Base-by-base conservation (phyloP, 306 rosid genomes). In the Mimosa bimucronata region DNA sequence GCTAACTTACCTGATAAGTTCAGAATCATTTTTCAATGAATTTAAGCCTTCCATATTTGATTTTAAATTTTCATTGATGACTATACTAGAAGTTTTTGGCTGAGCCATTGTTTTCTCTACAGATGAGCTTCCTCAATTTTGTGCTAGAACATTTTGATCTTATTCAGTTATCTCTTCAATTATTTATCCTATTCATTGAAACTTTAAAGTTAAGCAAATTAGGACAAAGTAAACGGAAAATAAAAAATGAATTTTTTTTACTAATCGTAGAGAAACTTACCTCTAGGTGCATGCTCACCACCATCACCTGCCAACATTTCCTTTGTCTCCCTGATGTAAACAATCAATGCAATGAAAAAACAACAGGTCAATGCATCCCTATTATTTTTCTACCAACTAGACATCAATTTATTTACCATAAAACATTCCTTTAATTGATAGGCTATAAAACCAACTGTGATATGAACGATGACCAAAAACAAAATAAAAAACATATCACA, bases 111-210 rank as follows among this genome's bases (percentile, higher is more conserved):
- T 79, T 65, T 66, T 67, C 77, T 84, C 81, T 23, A 74, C 19
- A 60, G 86, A 87, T 52, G 92, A 86, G 83, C 77, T 82, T 82
- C 25, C 85, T 42, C 28, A 38, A 69, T 87, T 84, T 53, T 50
- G 72, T 40, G 88, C 83, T 52, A 85, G 65, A 29, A 61, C 55
- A 78, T 83, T 73, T 81, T 87, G 90, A 14, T 45, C 88, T 81
- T 89, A 96, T 85, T 92, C 98, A 79, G 89, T 90, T 83, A 95
- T 90, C 84, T 95, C 98, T 85, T 95, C 98, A 76, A 92, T 92
- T 67, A 89, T 87, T 81, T 91, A 60, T 80, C 90, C 98, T 92
- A 83, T 23, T 60, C 62, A 69, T 38, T 30, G 66, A 25, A 78
- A 78, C 84, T 53, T 26, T 58, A 71, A 57, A 74, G 61, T n/a